Base-by-base conservation (phyloP, 352 stramenopile species). In the Phytophthora fragariae region DNA sequence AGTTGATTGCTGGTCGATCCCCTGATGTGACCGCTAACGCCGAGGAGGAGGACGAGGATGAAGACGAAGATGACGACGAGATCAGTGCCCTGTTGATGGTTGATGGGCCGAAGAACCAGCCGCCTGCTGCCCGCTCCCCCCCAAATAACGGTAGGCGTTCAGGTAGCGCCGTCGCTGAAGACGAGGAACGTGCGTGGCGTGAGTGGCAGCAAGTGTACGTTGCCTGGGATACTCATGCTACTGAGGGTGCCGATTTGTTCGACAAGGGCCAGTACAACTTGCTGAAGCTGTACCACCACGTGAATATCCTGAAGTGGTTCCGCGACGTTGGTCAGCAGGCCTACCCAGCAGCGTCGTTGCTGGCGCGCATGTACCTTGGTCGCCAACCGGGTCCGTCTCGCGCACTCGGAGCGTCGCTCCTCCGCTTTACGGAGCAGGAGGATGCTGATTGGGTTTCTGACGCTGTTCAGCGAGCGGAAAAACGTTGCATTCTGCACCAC, bases 211-310 rank as follows among this genome's bases (percentile, higher is more conserved):
- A 80, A 39, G 66, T 81, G 11, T 74, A 73, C 24, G 70, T 84
- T 4, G 73, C 72, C 6, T 81, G 73, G 70, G 74, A 84, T 44
- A 57, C 68, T 6, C 58, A 77, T 49, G 77, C 70, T n/a, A 64
- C 39, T 2, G 65, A 76, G 21, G 64, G 70, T 1, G 66, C 57
- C 6, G 74, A 80, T 19, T 63, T 84, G 46, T 83, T 77, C 59
- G 70, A 76, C 62, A 84, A 81, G 53, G 72, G 75, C 27, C 70
- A 84, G 64, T 84, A 84, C 60, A 84, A 81, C 50, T 61, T 81
- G 56, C 63, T 79, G 11, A 84, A 84, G 54, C 52, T 81, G 62
- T 84, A 80, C 49, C 77, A 84, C 53, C 73, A 78, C 44, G 77
- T 84, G 55, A 44, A 84, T 56, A 76, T 84, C 52, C 71, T 84